These are phyloP conservation scores for Gynostemma pentaphyllum DNA, from an alignment of 306 rosid genomes.

Conservation along the genomic window DNA sequence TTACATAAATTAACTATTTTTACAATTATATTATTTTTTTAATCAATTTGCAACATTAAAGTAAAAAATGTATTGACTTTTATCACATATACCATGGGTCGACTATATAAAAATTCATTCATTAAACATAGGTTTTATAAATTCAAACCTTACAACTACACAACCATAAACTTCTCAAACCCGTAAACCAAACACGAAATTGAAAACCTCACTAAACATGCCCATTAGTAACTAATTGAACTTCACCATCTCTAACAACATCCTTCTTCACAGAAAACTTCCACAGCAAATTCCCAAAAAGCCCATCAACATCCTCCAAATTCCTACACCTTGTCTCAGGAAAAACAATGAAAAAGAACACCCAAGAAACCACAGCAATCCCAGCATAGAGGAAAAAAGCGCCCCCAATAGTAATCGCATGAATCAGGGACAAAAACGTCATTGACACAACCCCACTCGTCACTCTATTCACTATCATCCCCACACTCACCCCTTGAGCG, in stretches of 20 bases:
- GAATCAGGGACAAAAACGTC: conserved; percentile 52
- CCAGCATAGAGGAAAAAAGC: conserved; percentile 51
- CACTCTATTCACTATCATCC: conserved; percentile 39
- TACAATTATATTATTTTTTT: too few relatives aligned
- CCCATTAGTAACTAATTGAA: not conserved
- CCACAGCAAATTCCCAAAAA: conserved; percentile 46
- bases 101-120: too few relatives aligned
- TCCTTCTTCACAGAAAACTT: conserved; percentile 13
- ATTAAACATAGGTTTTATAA: too few relatives aligned
- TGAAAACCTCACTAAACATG: too few relatives aligned
- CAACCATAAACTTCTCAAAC: too few relatives aligned
- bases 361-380: conserved; percentile 29
- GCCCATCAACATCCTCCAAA: conserved; percentile 62
- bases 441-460: conserved; percentile 50
- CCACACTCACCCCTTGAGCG: conserved; percentile 63
- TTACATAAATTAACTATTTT: too few relatives aligned
- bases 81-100: too few relatives aligned
- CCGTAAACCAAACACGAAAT: too few relatives aligned
- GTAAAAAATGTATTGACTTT: too few relatives aligned
- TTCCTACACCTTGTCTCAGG: conserved; percentile 74
- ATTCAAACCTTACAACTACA: too few relatives aligned
- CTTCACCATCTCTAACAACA: not conserved
- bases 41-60: too few relatives aligned
- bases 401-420: conserved; percentile 51
- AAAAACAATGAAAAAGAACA: conserved; percentile 42